Evolutionary conservation across 768 basidiomycete species (phyloP).

Genomic region (Xerocomus spinulosus): DNA sequence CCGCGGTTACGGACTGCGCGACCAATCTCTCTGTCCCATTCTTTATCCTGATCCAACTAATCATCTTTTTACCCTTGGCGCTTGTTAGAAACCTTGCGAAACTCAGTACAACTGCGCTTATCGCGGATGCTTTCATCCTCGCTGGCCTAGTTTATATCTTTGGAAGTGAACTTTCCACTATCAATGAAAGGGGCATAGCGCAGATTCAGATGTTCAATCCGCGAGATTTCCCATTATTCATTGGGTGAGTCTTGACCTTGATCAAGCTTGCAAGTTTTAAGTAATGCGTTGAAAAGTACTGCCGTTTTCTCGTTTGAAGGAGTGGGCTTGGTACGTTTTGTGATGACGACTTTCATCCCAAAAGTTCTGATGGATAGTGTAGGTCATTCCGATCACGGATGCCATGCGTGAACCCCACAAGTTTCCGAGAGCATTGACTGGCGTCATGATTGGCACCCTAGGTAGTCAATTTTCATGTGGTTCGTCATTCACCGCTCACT

Average conservation of each 20-base stretch:
- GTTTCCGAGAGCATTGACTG: conserved; percentile 83
- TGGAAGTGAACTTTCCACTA: conserved; percentile 71
- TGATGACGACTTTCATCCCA: background rate
- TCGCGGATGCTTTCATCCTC: conserved; percentile 94
- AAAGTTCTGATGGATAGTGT: conserved; percentile 7
- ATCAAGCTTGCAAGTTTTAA: background rate
- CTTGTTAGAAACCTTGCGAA: conserved; percentile 94
- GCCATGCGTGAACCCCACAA: conserved; percentile 94
- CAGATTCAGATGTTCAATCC: conserved; percentile 84
- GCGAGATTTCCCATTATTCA: conserved; percentile 84
- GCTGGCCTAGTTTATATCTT: conserved; percentile 85
- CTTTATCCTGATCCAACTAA: conserved; percentile 78
- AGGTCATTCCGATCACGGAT: conserved; percentile 94
- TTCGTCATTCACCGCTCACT: conserved; percentile 3
- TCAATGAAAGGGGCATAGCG: conserved; percentile 66
- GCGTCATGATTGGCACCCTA: conserved; percentile 85
- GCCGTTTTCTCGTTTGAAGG: conserved; percentile 99
- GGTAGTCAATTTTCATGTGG: conserved; percentile 36
- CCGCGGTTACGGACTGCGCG: conserved; percentile 73
- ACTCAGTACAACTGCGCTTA: conserved; percentile 83
- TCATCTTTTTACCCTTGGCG: conserved; percentile 86
- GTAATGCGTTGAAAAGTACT: conserved; percentile 49
- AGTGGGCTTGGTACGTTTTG: conserved; percentile 70
- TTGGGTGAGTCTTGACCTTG: conserved; percentile 57
- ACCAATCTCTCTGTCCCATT: conserved; percentile 63